Evolutionary conservation across 2,329 filamentous ascomycete genomes (phyloP), one percentile per base, ranked within the genome.

Genomic region (Microascus cirrosus): DNA sequence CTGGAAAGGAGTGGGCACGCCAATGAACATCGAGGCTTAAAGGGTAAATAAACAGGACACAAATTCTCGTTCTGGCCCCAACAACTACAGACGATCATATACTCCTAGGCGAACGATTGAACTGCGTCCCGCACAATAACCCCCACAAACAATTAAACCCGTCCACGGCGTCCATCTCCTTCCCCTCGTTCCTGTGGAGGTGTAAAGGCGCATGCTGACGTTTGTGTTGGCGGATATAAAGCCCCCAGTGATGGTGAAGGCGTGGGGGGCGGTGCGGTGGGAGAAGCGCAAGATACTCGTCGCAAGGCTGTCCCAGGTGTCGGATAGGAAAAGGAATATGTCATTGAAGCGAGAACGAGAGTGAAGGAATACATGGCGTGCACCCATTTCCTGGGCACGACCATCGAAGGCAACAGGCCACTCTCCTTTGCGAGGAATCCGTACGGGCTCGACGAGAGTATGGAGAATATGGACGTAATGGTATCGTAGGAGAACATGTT

Each of bases 181-280:
- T n/a, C 1, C 45, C 58, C n/a, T 60, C 51, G 55, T 67, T 63
- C 22, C 65, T 63, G 58, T 68, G 66, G 42, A 68, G 15, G 61
- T 65, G 53, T 64, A 68, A 0, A 65, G 63, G 7, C 61, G 58
- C 59, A 65, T 63, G 25, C 62, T 58, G 2, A 67, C 64, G 3
- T 62, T 58, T 0, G 64, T 66, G 18, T 62, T 62, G 2, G 62
- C 59, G 0, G 65, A 63, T 2, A 68, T 62, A 1, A 11, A 28
- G 36, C 61, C 60, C 36, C 65, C 65, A 39, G 65, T 63, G 15
- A 68, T 60, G 10, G 42, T 55, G 2, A 18, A 15, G 7, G 12
- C 39, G 11, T 53, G 22, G 15, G 20, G n/a, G 3, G 24, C 28
- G 11, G 50, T 53, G 18, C 32, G 35, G 24, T 54, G 39, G 15